Base-by-base conservation (phyloP, 495 filamentous ascomycete genomes). In the Lindgomyces ingoldianus region DNA sequence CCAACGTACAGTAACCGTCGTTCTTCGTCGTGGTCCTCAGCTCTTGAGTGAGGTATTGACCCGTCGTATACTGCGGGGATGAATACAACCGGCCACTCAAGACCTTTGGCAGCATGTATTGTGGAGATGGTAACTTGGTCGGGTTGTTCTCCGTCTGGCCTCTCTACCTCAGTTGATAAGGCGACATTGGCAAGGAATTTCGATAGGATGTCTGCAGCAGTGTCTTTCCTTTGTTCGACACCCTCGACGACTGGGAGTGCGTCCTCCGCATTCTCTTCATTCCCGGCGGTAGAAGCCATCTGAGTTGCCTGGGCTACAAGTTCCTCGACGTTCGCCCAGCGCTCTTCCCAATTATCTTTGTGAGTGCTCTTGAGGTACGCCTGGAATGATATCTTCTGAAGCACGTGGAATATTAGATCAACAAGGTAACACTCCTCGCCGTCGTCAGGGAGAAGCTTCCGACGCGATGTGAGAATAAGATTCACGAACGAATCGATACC, bases 1-100 rank as follows among this genome's bases (percentile, higher is more conserved):
- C 93, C 95, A 4, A 99, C 95, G 73, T 98, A 99, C 0, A 99
- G 81, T 52, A 99, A 76, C 52, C 95, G 79, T 61, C 95, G 80
- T 72, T 99, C 95, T 75, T 99, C 95, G 60, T 93, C 89, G 16
- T 80, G 79, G 70, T 98, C 92, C 49, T 99, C 95, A 11, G 92
- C 85, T 64, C 94, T 82, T n/a, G 87, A 89, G 75, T 99, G 95
- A 1, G 95, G 95, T 57, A 98, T 97, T 18, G 88, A 94, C 14
- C 93, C 93, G 30, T 94, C 85, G 72, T 96, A 97, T 25, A 89
- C 87, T 0, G 89, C 90, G 0, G 95, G 93, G 12, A 99, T 87
- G 74, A 99, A 99, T 0, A 99, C 91, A 10, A 97, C 84, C 1
- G 95, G 95, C 95, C 95, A 99, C 72, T 99, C 95, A 0, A 99